Evolutionary conservation across 169 alveolate genomes (phyloP), one percentile per base, ranked within the genome.

Genomic region (Plasmodium relictum): DNA sequence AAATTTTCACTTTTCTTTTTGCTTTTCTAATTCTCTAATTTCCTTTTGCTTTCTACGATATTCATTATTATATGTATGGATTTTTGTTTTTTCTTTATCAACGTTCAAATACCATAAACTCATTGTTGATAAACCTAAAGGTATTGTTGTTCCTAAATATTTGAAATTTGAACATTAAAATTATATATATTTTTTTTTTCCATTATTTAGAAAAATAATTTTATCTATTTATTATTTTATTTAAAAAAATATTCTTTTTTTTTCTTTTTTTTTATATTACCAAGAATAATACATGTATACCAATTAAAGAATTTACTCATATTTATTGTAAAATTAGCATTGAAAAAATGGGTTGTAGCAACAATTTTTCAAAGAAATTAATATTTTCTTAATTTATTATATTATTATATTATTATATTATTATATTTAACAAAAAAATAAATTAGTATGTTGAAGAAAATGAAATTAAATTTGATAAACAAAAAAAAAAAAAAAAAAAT

Each of bases 31-130:
- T 18, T 45, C 22, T 39, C 10, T 18, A 86, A 8, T 22, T 44
- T 62, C 45, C 68, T 85, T 54, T 48, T 86, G 92, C 68, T 71
- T 86, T 73, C 59, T 61, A 9, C 92, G 65, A 65, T 86, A 86
- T 68, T 86, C 92, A 24, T 86, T 71, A 65, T 86, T 86, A 37
- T 70, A 86, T 5, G 74, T 12, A 41, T 86, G 92, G 7, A 70
- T 50, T 44, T 45, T 37, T 12, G 69, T 71, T 22, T 71, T 86
- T 42, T 69, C 88, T n/a, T 71, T 61, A 31, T 86, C 92, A 10
- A 86, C 72, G 39, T 86, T 71, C 16, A 86, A 37, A 50, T 86
- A 86, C 37, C 87, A 71, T 20, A 86, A 54, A 37, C 92, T 86
- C 20, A 86, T 16, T 12, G 87, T 22, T 6, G 88, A 58, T 6